These are phyloP conservation scores for Forsythia viridissima DNA, from an alignment of 257 asterid species.

Conservation along the genomic window DNA sequence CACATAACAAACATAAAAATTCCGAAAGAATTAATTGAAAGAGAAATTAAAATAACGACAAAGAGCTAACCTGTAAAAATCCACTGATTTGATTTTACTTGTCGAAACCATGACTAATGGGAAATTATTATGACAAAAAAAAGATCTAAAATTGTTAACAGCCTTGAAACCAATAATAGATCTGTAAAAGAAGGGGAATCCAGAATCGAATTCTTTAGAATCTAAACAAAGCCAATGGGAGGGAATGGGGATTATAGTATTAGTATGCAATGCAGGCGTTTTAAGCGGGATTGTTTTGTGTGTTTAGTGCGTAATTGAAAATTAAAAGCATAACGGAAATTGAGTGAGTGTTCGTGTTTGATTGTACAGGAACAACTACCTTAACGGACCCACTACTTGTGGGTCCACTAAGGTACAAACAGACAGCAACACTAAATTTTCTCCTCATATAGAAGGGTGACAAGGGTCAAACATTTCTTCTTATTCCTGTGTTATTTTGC, in stretches of 20 bases:
- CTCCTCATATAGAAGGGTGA: too few species aligned
- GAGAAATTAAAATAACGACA: too few species aligned
- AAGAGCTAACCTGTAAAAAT: conserved; percentile 46
- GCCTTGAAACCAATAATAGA: not conserved
- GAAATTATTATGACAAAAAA: too few species aligned
- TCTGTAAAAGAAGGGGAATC: not conserved
- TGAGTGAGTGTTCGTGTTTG: too few species aligned
- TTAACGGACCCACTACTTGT: not conserved
- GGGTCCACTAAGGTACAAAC: not conserved
- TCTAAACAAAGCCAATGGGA: too few species aligned
- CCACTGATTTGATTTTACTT: conserved; percentile 51
- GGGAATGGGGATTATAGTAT: not conserved
- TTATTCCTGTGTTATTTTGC: too few species aligned
- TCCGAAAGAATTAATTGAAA: not conserved
- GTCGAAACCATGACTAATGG: conserved; percentile 43
- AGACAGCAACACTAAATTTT: too few species aligned
- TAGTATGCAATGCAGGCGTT: not conserved
- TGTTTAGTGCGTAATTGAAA: not conserved
- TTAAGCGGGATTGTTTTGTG: not conserved
- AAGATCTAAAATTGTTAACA: too few species aligned
- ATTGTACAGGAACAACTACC: not conserved
- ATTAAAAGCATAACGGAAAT: too few species aligned
- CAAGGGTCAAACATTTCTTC: too few species aligned
- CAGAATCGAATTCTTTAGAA: too few species aligned
- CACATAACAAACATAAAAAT: not conserved